phyloP scores from a whole-genome alignment of 495 filamentous ascomycete species.

The Xylaria castorea region DNA sequence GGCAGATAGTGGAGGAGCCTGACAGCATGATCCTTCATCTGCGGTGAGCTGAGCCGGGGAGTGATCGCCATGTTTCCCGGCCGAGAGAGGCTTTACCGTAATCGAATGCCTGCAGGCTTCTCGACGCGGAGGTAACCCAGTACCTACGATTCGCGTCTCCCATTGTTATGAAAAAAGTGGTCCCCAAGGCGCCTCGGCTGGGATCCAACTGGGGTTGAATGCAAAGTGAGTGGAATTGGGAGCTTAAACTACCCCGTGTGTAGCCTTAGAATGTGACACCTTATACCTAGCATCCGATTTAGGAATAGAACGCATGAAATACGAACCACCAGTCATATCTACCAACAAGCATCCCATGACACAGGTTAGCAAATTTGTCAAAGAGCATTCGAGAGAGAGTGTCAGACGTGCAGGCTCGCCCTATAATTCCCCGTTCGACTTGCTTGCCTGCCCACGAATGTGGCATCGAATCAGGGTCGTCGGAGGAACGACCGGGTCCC shows the following conservation, averaged over 20 bases:
- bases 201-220: slow-evolving; percentile 22
- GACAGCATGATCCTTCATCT: slow-evolving; percentile 79
- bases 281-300: slow-evolving; percentile 19
- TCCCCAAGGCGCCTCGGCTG: slow-evolving; percentile 23
- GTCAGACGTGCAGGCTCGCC: not conserved
- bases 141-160: slow-evolving; percentile 3
- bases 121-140: slow-evolving; percentile 10
- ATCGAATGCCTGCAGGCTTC: slow-evolving; percentile 26
- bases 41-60: slow-evolving; percentile 40
- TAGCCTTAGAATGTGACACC: slow-evolving; percentile 5
- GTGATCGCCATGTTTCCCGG: slow-evolving; percentile 10
- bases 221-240: slow-evolving; percentile 18
- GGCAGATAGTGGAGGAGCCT: slow-evolving; percentile 78
- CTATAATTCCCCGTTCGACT: not conserved
- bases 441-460: slow-evolving; percentile 3
- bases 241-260: slow-evolving; percentile 1
- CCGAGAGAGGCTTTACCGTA: slow-evolving; percentile 21
- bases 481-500: slow-evolving; percentile 6
- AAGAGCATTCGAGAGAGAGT: not conserved
- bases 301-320: slow-evolving; percentile 26
- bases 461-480: slow-evolving; percentile 1
- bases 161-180: slow-evolving; percentile 25
- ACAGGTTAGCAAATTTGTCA: not conserved
- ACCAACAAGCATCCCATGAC: slow-evolving; percentile 7
- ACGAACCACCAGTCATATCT: slow-evolving; percentile 9